Conservation (phyloP, 768 basidiomycete species). For the Tylopilus balloui region DNA sequence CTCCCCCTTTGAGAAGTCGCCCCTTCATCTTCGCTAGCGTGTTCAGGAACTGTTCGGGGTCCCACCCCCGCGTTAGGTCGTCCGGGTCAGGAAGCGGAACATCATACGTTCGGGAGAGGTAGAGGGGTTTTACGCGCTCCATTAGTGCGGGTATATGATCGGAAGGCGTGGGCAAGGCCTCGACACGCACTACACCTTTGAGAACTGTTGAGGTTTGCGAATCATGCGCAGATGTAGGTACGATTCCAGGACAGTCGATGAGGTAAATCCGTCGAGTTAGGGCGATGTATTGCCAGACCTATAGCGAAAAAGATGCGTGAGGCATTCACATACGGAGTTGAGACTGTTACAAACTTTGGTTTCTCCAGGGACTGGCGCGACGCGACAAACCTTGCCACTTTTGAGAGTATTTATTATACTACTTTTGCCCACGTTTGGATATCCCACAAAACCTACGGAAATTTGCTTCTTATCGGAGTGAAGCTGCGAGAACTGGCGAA, state of each 20-base stretch:
- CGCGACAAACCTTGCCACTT: constrained; percentile 94
- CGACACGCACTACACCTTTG: constrained; percentile 95
- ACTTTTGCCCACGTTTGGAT: constrained; percentile 97
- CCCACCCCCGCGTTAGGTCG: constrained; percentile 53
- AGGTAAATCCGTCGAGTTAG: constrained; percentile 95
- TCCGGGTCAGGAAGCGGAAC: constrained; percentile 58
- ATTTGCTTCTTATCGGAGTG: constrained; percentile 99
- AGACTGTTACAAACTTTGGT: constrained; percentile 56
- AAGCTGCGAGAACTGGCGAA: constrained; percentile 93
- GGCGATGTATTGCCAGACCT: constrained; percentile 99
- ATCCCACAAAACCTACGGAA: constrained; percentile 95
- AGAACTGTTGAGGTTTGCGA: constrained; percentile 87
- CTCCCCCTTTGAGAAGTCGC: constrained; percentile 87
- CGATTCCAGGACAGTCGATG: constrained; percentile 98
- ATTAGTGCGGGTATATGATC: constrained; percentile 89
- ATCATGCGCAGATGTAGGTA: constrained; percentile 89
- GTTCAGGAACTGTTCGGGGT: constrained; percentile 76
- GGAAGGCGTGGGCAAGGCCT: constrained; percentile 87
- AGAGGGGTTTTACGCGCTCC: constrained; percentile 87
- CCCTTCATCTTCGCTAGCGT: constrained; percentile 88
- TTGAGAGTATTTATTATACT: constrained; percentile 98
- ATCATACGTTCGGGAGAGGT: constrained; percentile 82
- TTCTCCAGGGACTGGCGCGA: constrained; percentile 96
- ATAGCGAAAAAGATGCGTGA: background rate
- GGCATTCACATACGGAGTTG: background rate